These are phyloP conservation scores for Schwanniomyces pseudopolymorphus DNA, from an alignment of 805 yeast genomes.

Conservation along the genomic window DNA sequence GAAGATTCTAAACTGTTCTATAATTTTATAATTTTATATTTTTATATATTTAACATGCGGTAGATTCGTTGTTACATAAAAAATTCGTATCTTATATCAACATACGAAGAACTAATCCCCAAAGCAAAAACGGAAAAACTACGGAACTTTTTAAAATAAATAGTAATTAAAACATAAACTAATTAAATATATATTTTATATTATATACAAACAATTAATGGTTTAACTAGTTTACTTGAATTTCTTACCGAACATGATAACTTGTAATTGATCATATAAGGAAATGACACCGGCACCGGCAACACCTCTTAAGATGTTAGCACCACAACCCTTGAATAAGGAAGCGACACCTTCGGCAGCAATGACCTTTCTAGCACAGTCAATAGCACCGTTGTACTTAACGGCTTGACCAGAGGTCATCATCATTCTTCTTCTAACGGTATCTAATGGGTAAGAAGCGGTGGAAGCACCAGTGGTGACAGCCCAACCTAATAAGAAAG, in stretches of 20 bases:
- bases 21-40: neutral
- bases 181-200: slow-evolving; percentile 6
- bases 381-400: slow-evolving; percentile 93
- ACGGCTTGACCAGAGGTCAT: slow-evolving; percentile 99
- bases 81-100: too few species aligned
- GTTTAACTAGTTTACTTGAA: slow-evolving; percentile 53
- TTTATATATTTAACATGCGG: neutral
- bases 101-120: too few species aligned
- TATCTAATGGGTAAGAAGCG: slow-evolving; percentile 98
- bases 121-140: neutral
- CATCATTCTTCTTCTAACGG: slow-evolving; percentile 99
- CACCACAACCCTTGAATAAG: slow-evolving; percentile 98
- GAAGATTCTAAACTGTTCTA: neutral
- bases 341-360: slow-evolving; percentile 94
- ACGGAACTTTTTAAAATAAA: neutral
- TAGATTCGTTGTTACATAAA: too few species aligned
- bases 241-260: slow-evolving; percentile 94
- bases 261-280: slow-evolving; percentile 94
- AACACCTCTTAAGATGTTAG: slow-evolving; percentile 99
- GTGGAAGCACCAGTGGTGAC: slow-evolving; percentile 99
- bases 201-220: slow-evolving; percentile 6
- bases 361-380: slow-evolving; percentile 87
- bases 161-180: slow-evolving; percentile 4
- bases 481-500: slow-evolving; percentile 96
- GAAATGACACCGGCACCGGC: slow-evolving; percentile 99